phyloP scores from a whole-genome alignment of 352 stramenopile genomes.

The Thalassiosira mediterranea region DNA sequence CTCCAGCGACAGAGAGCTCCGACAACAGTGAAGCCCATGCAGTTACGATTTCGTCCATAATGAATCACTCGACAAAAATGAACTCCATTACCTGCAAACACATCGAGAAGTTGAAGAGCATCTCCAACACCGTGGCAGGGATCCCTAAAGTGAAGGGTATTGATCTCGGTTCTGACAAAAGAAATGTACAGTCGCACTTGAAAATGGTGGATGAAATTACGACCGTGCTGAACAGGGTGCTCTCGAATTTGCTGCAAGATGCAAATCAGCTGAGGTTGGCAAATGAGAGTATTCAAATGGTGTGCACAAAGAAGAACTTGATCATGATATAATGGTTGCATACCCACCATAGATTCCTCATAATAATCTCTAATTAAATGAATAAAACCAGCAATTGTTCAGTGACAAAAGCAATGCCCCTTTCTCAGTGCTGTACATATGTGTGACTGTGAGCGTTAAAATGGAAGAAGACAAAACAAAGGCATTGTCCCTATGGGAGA shows the following conservation, averaged over 20 bases:
- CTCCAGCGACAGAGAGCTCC: no score
- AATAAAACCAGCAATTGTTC: no score
- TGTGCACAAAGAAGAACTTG: no score
- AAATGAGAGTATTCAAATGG: neutral
- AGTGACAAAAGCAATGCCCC: no score
- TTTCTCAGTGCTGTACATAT: no score
- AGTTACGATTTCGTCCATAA: constrained; percentile 1
- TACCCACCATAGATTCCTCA: no score
- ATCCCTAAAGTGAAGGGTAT: constrained; percentile 16
- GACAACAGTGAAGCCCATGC: neutral
- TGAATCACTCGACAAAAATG: constrained; percentile 9
- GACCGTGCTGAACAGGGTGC: constrained; percentile 13
- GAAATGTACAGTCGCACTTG: constrained; percentile 29
- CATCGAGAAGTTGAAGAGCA: constrained; percentile 28
- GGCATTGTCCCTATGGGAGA: no score
- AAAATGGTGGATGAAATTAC: constrained; percentile 30
- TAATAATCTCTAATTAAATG: no score
- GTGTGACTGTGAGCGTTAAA: no score
- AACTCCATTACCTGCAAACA: constrained; percentile 16
- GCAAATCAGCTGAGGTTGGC: constrained; percentile 16
- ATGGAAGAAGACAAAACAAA: no score
- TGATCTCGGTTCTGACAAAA: constrained; percentile 6
- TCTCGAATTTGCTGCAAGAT: constrained; percentile 20
- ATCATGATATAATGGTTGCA: no score
- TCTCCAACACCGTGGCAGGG: constrained; percentile 14